Evolutionary conservation across 179 eudicot species (phyloP), one percentile per base, ranked within the genome.

Genomic region (Pouteria campechiana): DNA sequence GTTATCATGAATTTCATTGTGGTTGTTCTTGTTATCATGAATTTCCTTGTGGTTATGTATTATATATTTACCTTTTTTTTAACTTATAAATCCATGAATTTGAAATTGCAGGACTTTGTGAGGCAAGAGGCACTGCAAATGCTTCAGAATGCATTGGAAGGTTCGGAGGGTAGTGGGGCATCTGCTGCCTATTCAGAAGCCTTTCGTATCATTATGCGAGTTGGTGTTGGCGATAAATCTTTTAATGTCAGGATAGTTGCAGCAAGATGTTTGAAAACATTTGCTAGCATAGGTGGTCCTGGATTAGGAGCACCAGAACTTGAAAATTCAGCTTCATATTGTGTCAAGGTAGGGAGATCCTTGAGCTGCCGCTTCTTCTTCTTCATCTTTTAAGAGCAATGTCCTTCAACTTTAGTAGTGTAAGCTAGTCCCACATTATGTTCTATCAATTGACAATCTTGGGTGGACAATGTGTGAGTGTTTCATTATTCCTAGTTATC

Each of bases 141-240:
- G 98, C 96, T 90, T 61, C 83, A 76, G 51, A 82, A 86, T 61
- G 98, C 98, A 57, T 55, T 90, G 73, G 98, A 90, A 65, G 98
- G 98, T 46, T 90, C 82, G 66, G 84, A 83, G 19, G 88, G 98
- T 30, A 60, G 37, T 68, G 80, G 79, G 59, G 64, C 81, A 58
- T 46, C 79, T 57, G 53, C 83, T 27, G 96, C 90, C 25, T 90
- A 86, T 63, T 42, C 73, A 5, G 96, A 90, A 61, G 92, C 92
- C 44, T 90, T 63, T 50, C 92, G 92, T 32, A 50, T 86, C 29
- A 69, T 90, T 25, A 75, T 61, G 70, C 68, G 92, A 43, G 52
- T 70, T 48, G 98, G 79, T 60, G 76, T 76, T 43, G 81, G 67
- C 21, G 98, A 90, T 53, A 90, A 86, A 66, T 79, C 94, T 63